A percentile compares a stretch with the other conserved stretches of the same genome.
Evolutionary conservation across 140 eudicot species (phyloP).

Genomic region (Cichorium intybus): DNA sequence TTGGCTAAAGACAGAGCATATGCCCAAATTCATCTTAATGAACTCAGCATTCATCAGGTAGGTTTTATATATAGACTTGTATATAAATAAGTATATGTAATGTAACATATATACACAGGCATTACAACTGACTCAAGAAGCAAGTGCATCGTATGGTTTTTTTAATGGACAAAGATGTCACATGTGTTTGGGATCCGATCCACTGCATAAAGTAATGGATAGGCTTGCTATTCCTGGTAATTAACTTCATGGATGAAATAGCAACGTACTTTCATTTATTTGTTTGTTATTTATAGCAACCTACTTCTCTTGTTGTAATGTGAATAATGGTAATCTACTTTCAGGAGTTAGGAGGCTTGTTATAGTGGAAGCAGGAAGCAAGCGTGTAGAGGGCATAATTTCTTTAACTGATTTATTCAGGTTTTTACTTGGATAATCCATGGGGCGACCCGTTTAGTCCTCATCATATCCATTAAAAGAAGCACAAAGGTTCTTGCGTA

Average conservation of each 20-base stretch:
- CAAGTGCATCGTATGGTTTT: slow-evolving; percentile 57
- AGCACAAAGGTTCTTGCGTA: slow-evolving; percentile 21
- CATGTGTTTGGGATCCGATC: slow-evolving; percentile 80
- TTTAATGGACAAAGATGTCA: slow-evolving; percentile 85
- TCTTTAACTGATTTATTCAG: slow-evolving; percentile 67
- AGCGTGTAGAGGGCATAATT: slow-evolving; percentile 79
- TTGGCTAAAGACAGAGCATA: slow-evolving; percentile 87
- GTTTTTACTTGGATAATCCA: slow-evolving; percentile 60
- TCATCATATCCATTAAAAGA: slow-evolving; percentile 17
- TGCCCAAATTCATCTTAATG: slow-evolving; percentile 74
- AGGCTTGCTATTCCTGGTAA: slow-evolving; percentile 76
- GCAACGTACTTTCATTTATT: background rate
- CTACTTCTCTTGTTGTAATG: background rate
- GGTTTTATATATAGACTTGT: background rate
- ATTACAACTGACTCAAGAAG: slow-evolving; percentile 72
- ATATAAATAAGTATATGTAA: background rate
- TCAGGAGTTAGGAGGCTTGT: slow-evolving; percentile 82
- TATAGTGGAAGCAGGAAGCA: slow-evolving; percentile 88
- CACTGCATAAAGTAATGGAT: slow-evolving; percentile 81
- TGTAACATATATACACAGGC: slow-evolving; percentile 55
- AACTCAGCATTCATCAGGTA: slow-evolving; percentile 81
- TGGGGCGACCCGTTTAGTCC: slow-evolving; percentile 3
- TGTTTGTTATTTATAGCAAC: too few relatives aligned
- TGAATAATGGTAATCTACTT: background rate
- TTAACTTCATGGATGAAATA: background rate